phyloP scores from a whole-genome alignment of 176 grass and related monocot species.

The Carex cristatella region DNA sequence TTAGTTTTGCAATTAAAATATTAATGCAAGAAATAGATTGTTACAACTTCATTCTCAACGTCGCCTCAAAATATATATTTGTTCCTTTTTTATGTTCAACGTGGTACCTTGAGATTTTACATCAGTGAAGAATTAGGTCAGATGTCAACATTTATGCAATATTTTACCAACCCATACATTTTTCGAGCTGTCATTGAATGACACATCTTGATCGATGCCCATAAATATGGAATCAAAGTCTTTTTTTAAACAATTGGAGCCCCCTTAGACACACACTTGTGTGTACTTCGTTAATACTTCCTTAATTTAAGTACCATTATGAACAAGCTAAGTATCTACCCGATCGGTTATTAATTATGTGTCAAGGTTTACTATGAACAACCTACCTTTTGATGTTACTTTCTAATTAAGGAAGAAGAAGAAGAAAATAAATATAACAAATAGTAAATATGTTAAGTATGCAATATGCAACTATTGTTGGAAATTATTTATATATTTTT shows the following conservation, averaged over 20 bases:
- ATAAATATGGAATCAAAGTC: not conserved
- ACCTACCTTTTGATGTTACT: not conserved
- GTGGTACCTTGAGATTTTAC: not conserved
- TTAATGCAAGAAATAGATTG: not conserved
- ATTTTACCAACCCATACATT: not conserved
- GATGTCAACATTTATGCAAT: not conserved
- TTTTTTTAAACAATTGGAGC: not conserved
- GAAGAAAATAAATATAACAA: not conserved
- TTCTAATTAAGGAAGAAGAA: not conserved
- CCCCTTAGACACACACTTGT: not conserved
- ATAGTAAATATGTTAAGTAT: too few species aligned
- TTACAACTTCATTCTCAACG: not conserved
- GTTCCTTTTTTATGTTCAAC: not conserved
- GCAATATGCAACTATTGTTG: too few species aligned
- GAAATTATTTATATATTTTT: too few species aligned
- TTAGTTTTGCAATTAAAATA: not conserved
- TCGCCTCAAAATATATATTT: not conserved
- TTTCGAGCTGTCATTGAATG: not conserved
- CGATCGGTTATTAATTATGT: not conserved
- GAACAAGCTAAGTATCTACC: not conserved
- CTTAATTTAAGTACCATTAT: not conserved
- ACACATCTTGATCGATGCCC: not conserved
- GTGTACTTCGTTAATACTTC: not conserved
- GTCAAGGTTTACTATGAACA: not conserved
- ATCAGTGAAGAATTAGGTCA: not conserved